phyloP scores from a whole-genome alignment of 225 moss, liverwort and hornwort genomes.

The Lunularia cruciata region DNA sequence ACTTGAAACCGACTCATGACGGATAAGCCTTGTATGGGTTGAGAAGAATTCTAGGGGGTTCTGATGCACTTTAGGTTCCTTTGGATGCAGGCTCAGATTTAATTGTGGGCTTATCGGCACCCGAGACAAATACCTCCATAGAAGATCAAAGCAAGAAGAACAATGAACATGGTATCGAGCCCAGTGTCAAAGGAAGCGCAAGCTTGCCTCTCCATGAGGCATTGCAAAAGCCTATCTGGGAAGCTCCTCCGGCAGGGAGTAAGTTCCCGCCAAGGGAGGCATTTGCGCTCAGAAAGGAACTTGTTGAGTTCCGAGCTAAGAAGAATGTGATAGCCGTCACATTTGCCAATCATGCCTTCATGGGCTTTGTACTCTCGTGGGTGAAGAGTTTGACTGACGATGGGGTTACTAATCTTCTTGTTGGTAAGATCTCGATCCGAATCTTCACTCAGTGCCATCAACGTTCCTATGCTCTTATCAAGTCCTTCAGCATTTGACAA shows the following conservation, averaged over 20 bases:
- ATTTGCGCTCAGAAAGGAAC: conserved; percentile 69
- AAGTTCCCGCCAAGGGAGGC: conserved; percentile 68
- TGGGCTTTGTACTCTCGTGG: conserved; percentile 90
- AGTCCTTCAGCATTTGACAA: background rate
- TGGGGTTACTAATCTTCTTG: conserved; percentile 78
- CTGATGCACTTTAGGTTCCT: background rate
- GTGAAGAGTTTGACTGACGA: conserved; percentile 77
- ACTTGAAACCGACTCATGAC: background rate
- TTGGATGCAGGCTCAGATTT: background rate
- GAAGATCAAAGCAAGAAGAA: background rate
- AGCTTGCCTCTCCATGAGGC: conserved; percentile 29
- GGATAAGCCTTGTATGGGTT: background rate
- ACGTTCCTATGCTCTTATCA: too few species aligned
- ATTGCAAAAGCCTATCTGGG: conserved; percentile 79
- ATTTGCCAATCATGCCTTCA: conserved; percentile 85
- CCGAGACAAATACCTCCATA: background rate
- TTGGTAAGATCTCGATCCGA: conserved; percentile 46
- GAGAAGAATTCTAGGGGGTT: background rate
- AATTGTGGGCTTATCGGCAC: background rate
- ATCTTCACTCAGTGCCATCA: too few species aligned
- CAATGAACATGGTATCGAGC: background rate
- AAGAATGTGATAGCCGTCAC: conserved; percentile 87
- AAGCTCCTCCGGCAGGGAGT: conserved; percentile 57
- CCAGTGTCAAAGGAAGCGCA: background rate
- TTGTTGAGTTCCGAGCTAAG: conserved; percentile 80